Base-by-base conservation (phyloP, 331 rosid species). In the Telfairia occidentalis region DNA sequence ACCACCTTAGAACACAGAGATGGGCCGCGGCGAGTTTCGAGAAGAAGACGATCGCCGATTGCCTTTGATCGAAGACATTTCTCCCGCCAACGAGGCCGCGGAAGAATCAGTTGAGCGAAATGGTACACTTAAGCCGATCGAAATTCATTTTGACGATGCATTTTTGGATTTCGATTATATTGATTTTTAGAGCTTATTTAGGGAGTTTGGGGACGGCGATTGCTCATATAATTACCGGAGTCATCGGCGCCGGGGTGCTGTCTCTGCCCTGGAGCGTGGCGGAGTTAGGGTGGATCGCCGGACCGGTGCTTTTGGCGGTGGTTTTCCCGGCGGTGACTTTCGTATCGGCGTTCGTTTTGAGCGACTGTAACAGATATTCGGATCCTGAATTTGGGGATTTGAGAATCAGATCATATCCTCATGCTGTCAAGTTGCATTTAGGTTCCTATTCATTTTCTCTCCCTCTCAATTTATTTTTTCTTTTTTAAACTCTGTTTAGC, bases 161-260 rank as follows among this genome's bases (percentile, higher is more conserved):
- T n/a, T n/a, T n/a, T n/a, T n/a, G n/a, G n/a, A n/a, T n/a, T n/a
- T n/a, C n/a, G n/a, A n/a, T n/a, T n/a, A n/a, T n/a, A n/a, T n/a
- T n/a, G n/a, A n/a, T n/a, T n/a, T n/a, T n/a, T n/a, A n/a, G n/a
- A n/a, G n/a, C n/a, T n/a, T n/a, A 18, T 52, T 9, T 24, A 89
- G 95, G 91, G 13, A 76, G 82, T 12, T 21, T 76, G 15, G 78
- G 87, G 89, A 84, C 84, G 1, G 91, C 91, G 0, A 6, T 78
- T 16, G 89, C 96, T 35, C 96, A 90, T 67, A 84, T 92, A 26
- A 84, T 92, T 79, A 86, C 93, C 0, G 97, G 89, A 1, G 96
- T 92, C 37, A 84, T 92, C 78, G 98, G 97, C 18, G 88, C 98
- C 54, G 98, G 96, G 24, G 97, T 90, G 26, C 66, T 90, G 12